A percentile compares a stretch with the other conserved stretches of the same genome.
These are phyloP conservation scores for Blastomyces percursus DNA, from an alignment of 2,329 filamentous ascomycete genomes.

Conservation along the genomic window DNA sequence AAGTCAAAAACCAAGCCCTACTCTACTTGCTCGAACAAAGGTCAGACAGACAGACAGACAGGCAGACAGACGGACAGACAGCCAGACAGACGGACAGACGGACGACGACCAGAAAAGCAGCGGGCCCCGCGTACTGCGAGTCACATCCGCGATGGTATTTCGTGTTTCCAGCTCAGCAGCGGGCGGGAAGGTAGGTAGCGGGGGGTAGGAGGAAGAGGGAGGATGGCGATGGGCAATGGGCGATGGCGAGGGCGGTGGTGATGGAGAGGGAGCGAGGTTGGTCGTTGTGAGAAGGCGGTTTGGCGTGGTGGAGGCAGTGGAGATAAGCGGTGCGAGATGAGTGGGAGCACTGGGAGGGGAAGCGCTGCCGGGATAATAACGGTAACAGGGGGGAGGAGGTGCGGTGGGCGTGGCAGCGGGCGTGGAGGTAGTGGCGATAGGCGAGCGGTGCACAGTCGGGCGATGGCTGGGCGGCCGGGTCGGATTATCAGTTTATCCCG, in stretches of 20 bases:
- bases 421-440: neutral
- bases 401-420: neutral
- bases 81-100: too few species aligned
- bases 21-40: too few species aligned
- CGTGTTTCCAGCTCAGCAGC: neutral
- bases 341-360: too few species aligned
- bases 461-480: neutral
- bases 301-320: neutral
- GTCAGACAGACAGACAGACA: too few species aligned
- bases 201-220: neutral
- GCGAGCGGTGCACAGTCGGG: too few species aligned
- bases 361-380: too few species aligned
- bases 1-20: too few species aligned
- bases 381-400: too few species aligned
- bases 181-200: neutral
- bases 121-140: neutral
- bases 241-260: too few species aligned
- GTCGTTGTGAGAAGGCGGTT: too few species aligned
- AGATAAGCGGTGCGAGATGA: neutral
- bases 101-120: neutral
- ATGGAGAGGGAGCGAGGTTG: too few species aligned
- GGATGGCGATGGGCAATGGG: neutral
- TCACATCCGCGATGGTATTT: neutral
- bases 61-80: too few species aligned
- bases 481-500: conserved; percentile 8